phyloP scores from a whole-genome alignment of 1,139 yeast species.

The Sugiyamaella novakii region DNA sequence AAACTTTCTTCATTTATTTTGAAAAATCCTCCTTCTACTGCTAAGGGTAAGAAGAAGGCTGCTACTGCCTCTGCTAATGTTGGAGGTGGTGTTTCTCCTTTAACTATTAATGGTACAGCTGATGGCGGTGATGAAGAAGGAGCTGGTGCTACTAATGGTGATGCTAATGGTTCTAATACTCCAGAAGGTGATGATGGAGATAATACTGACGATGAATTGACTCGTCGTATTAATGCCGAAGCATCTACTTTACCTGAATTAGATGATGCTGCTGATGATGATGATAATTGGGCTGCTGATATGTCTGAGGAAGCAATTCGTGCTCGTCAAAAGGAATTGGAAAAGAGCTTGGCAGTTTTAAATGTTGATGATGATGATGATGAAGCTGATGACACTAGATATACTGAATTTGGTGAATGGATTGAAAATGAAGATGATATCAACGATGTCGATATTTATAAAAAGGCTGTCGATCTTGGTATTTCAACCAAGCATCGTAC shows the following conservation, averaged over 20 bases:
- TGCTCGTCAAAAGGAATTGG: slow-evolving; percentile 87
- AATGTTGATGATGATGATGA: slow-evolving; percentile 47
- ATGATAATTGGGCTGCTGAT: slow-evolving; percentile 98
- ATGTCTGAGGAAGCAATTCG: slow-evolving; percentile 96
- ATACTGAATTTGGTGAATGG: slow-evolving; percentile 91
- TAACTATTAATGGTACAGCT: slow-evolving; percentile 15
- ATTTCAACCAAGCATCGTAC: slow-evolving; percentile 74
- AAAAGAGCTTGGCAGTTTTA: slow-evolving; percentile 52
- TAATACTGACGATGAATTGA: slow-evolving; percentile 69
- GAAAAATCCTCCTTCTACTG: slow-evolving; percentile 84
- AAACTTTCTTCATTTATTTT: slow-evolving; percentile 82
- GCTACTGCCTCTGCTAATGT: slow-evolving; percentile 93
- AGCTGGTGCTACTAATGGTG: slow-evolving; percentile 49
- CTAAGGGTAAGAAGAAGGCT: slow-evolving; percentile 57
- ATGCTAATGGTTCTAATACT: slow-evolving; percentile 36
- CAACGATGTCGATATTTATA: slow-evolving; percentile 85
- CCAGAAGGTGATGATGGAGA: slow-evolving; percentile 49
- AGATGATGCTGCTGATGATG: slow-evolving; percentile 55
- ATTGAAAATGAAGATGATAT: slow-evolving; percentile 56
- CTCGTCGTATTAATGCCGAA: slow-evolving; percentile 81
- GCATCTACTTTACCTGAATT: slow-evolving; percentile 61
- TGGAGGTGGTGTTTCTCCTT: slow-evolving; percentile 54
- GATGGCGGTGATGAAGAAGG: slow-evolving; percentile 48
- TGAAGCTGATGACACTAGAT: slow-evolving; percentile 44
- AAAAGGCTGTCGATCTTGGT: slow-evolving; percentile 80